Evolutionary conservation across 495 filamentous ascomycete species (phyloP).

Genomic region (Xylaria venustula): DNA sequence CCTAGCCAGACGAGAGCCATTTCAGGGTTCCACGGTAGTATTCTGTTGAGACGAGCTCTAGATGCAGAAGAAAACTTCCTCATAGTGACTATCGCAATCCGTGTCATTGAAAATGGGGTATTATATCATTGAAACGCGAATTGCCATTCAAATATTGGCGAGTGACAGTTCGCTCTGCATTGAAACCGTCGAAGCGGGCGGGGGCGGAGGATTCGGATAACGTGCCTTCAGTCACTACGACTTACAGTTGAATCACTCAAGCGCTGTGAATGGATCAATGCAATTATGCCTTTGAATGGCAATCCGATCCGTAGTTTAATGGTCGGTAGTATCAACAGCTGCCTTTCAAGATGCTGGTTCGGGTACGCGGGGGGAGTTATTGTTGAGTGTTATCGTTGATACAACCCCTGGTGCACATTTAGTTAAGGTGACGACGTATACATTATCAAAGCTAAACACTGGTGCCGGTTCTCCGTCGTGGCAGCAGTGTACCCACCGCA

Average conservation of each 20-base stretch:
- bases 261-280: conserved; percentile 12
- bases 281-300: conserved; percentile 6
- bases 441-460: conserved; percentile 23
- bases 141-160: neutral
- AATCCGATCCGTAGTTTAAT: neutral
- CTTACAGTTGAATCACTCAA: conserved; percentile 20
- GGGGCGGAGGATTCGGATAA: conserved; percentile 22
- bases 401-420: conserved; percentile 23
- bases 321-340: too few species aligned
- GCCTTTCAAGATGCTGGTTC: too few species aligned
- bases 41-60: too few species aligned
- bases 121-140: neutral
- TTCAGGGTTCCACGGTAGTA: too few species aligned
- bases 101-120: neutral
- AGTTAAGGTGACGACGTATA: conserved; percentile 9
- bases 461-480: conserved; percentile 27
- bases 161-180: conserved; percentile 3
- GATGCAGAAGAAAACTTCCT: too few species aligned
- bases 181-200: too few species aligned
- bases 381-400: conserved; percentile 22
- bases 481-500: conserved; percentile 25
- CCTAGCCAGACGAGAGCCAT: too few species aligned
- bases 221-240: conserved; percentile 22
- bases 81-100: too few species aligned
- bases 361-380: conserved; percentile 17